Base-by-base conservation (phyloP, 108 stramenopile species). In the Skeletonema tropicum region DNA sequence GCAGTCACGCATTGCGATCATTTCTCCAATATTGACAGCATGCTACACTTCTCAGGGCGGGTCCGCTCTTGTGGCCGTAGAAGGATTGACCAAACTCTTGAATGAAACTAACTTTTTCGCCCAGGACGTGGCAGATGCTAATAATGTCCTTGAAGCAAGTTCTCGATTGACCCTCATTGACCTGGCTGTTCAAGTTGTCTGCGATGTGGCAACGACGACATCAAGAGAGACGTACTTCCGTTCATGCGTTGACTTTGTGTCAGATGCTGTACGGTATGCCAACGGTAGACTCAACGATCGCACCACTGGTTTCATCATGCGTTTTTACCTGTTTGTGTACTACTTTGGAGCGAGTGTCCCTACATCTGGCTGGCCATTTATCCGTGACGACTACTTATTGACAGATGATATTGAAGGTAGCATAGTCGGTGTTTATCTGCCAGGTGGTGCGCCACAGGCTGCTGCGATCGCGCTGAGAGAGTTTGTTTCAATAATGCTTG, bases 21-120 rank as follows among this genome's bases (percentile, higher is more conserved):
- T 96, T 49, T 86, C 86, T 8, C 95, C 95, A 1, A 86, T 94
- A 57, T 70, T 96, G 10, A 94, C 95, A 12, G 84, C 95, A n/a
- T 94, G 91, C 79, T 96, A 96, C 75, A 92, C 86, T 52, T 86
- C 87, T 48, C 95, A 96, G 68, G 95, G 95, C 15, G 92, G 92
- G 3, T 83, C 90, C 26, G 86, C 91, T 15, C 77, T 94, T 15
- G 17, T 92, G n/a, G 91, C 92, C 17, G 89, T 96, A 12, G 90
- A 92, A 72, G 92, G 92, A 8, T 76, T 96, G 36, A 80, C 49
- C 3, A 68, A 80, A n/a, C 65, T 96, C 36, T 66, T 96, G 52
- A 86, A 80, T n/a, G 77, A 82, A 5, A 88, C 88, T 6, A 73
- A 80, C 62, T 94, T 96, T 69, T 96, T 92, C 67, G 61, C 68